phyloP scores from a whole-genome alignment of 2,329 filamentous ascomycete species.

The Hymenoscyphus occultus region DNA sequence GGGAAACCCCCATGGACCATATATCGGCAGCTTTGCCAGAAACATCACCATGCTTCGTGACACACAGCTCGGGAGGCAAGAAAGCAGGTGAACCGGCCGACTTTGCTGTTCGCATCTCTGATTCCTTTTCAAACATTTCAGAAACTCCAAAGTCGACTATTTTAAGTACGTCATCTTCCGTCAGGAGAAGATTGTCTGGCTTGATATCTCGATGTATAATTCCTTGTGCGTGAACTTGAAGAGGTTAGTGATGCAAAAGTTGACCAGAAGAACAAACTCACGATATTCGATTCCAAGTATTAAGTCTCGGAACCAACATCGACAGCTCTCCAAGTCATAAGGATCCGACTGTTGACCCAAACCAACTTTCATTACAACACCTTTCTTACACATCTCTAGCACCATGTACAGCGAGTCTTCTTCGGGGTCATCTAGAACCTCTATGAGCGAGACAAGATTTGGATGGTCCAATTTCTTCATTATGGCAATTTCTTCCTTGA shows the following conservation, averaged over 20 bases:
- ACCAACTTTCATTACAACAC: conserved; percentile 93
- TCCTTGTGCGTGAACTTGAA: conserved; percentile 80
- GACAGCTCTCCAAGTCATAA: conserved; percentile 77
- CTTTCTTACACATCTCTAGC: conserved; percentile 97
- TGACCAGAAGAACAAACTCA: conserved; percentile 43
- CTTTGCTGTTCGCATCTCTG: conserved; percentile 86
- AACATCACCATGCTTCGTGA: conserved; percentile 79
- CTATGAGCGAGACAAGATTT: conserved; percentile 89
- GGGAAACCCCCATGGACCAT: conserved; percentile 96
- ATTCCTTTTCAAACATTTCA: conserved; percentile 92
- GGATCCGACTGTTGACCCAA: conserved; percentile 79
- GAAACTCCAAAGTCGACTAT: conserved; percentile 99
- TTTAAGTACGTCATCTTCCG: conserved; percentile 88
- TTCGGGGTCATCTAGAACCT: conserved; percentile 91
- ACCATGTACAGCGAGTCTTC: conserved; percentile 99
- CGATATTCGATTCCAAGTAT: conserved; percentile 92
- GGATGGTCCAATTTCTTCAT: conserved; percentile 98
- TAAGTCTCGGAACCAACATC: conserved; percentile 91
- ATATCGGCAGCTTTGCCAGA: conserved; percentile 90
- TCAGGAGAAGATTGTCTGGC: conserved; percentile 90
- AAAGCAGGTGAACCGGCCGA: conserved; percentile 94
- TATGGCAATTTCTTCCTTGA: conserved; percentile 94
- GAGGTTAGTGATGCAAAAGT: neutral
- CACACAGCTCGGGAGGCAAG: conserved; percentile 87
- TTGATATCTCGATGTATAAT: conserved; percentile 98